These are phyloP conservation scores for Pseudogymnoascus verrucosus DNA, from an alignment of 2,329 filamentous ascomycete genomes.

Conservation along the genomic window DNA sequence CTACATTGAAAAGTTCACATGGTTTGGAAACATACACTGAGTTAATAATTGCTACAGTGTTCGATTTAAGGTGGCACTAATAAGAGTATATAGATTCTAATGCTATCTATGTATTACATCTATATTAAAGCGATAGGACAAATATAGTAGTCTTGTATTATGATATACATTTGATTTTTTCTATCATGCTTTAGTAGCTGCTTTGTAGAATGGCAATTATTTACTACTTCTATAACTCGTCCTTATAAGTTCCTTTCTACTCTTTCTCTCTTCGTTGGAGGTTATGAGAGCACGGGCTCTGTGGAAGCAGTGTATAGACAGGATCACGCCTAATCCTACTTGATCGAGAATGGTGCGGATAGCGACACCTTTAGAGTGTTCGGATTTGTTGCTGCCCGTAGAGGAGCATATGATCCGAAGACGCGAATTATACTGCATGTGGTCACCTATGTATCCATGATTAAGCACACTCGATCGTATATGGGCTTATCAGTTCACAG, in stretches of 20 bases:
- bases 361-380: too few species aligned
- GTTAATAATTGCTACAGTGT: too few species aligned
- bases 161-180: conserved; percentile 2
- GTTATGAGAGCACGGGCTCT: conserved; percentile 19
- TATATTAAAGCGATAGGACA: background rate
- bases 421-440: background rate
- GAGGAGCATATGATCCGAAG: background rate
- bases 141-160: background rate
- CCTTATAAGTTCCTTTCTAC: background rate
- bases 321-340: conserved; percentile 21
- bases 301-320: conserved; percentile 30
- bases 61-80: too few species aligned
- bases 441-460: background rate
- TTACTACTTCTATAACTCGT: conserved; percentile 7
- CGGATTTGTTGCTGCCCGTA: background rate
- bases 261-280: background rate
- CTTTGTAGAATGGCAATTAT: background rate
- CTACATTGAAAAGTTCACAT: too few species aligned
- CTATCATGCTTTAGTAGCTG: background rate
- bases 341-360: conserved; percentile 11
- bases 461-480: background rate
- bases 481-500: background rate
- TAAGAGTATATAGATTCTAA: too few species aligned
- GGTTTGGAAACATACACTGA: too few species aligned
- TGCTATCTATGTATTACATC: too few species aligned